Conservation (phyloP, 2,329 filamentous ascomycete genomes). For the Penicillium olsonii region DNA sequence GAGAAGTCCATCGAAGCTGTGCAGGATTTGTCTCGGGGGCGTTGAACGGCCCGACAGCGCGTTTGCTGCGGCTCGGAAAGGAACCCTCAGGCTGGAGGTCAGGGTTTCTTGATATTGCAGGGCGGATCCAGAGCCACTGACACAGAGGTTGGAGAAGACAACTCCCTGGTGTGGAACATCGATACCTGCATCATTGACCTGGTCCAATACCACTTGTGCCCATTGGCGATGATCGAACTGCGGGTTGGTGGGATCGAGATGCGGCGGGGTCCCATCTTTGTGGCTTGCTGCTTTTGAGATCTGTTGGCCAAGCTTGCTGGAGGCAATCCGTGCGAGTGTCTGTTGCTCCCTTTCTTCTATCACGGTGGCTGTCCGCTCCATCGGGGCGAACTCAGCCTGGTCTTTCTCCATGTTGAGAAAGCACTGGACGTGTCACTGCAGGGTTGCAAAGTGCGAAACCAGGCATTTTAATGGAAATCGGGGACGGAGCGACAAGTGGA, state of each 20-base stretch:
- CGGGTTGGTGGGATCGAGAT: constrained; percentile 24
- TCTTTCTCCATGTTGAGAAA: constrained; percentile 15
- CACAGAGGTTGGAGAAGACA: constrained; percentile 26
- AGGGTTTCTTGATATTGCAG: constrained; percentile 29
- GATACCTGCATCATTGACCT: constrained; percentile 24
- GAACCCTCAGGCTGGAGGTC: constrained; percentile 21
- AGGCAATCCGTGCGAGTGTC: constrained; percentile 24
- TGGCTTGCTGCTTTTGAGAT: constrained; percentile 17
- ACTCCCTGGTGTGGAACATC: constrained; percentile 25
- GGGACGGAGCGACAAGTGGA: background rate
- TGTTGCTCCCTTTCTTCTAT: constrained; percentile 19
- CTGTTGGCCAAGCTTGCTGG: constrained; percentile 23
- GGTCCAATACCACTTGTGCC: constrained; percentile 23
- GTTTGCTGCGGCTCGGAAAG: constrained; percentile 34
- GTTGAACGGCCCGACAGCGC: constrained; percentile 33
- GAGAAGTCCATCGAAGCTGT: constrained; percentile 19
- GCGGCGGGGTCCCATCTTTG: constrained; percentile 18
- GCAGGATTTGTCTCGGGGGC: constrained; percentile 22
- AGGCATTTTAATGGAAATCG: constrained; percentile 2
- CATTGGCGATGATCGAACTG: constrained; percentile 29
- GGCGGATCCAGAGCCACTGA: constrained; percentile 27
- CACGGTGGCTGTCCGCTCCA: constrained; percentile 10
- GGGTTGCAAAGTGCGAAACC: background rate
- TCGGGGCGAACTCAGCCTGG: constrained; percentile 19
- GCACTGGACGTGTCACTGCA: background rate